Percentiles rank a stretch among this genome's conserved stretches.
Conservation (phyloP, 371 early-diverging fungal genomes). For the Rhizopus microsporus region DNA sequence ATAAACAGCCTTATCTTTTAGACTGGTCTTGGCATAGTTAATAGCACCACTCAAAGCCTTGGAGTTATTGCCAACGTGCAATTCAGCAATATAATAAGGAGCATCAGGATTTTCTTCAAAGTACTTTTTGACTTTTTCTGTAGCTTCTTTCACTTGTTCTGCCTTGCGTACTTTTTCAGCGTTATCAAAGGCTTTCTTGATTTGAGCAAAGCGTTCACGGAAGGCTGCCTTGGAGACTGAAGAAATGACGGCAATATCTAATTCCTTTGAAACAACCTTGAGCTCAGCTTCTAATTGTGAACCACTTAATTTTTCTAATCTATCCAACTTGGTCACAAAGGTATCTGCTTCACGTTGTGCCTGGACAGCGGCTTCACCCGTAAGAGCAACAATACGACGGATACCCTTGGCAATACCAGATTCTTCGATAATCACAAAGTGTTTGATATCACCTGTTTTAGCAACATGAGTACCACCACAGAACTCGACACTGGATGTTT, state of each 20-base stretch:
- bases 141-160: constrained; percentile 77
- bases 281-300: constrained; percentile 75
- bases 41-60: constrained; percentile 82
- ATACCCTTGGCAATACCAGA: constrained; percentile 96
- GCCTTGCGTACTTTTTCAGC: constrained; percentile 90
- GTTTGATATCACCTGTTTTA: constrained; percentile 91
- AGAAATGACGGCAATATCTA: constrained; percentile 82
- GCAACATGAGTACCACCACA: constrained; percentile 99
- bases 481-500: constrained; percentile 88
- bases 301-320: constrained; percentile 59
- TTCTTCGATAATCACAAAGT: constrained; percentile 91
- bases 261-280: constrained; percentile 78
- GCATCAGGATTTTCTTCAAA: constrained; percentile 76
- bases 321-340: constrained; percentile 62
- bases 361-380: constrained; percentile 88
- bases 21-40: constrained; percentile 70
- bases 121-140: constrained; percentile 75
- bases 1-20: constrained; percentile 83
- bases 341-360: constrained; percentile 70
- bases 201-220: constrained; percentile 66
- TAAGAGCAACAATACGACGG: constrained; percentile 96
- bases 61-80: constrained; percentile 69
- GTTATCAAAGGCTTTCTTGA: constrained; percentile 86
- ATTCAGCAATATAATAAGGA: constrained; percentile 57
- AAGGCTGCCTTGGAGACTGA: constrained; percentile 76